These are phyloP conservation scores for Serendipita vermifera DNA, from an alignment of 768 basidiomycete genomes.

Conservation along the genomic window DNA sequence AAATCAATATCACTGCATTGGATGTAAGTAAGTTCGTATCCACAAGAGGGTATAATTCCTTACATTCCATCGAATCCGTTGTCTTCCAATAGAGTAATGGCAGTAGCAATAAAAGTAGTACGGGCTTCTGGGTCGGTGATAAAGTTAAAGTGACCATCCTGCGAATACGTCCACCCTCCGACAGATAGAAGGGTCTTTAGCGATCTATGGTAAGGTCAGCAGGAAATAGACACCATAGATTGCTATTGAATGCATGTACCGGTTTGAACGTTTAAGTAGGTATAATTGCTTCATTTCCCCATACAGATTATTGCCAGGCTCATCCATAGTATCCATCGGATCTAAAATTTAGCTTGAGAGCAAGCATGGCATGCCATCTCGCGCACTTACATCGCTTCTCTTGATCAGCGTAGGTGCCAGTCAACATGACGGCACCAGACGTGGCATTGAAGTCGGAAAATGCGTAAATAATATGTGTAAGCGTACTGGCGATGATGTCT, in stretches of 20 bases:
- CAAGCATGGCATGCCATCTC: not conserved
- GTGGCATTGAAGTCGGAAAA: slow-evolving; percentile 27
- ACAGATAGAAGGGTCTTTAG: slow-evolving; percentile 26
- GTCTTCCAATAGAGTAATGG: slow-evolving; percentile 27
- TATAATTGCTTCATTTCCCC: slow-evolving; percentile 65
- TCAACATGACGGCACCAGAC: slow-evolving; percentile 24
- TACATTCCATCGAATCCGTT: slow-evolving; percentile 26
- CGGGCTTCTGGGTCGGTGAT: slow-evolving; percentile 9
- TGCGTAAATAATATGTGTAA: slow-evolving; percentile 27
- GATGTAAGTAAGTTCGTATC: not conserved
- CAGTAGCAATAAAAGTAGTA: slow-evolving; percentile 11
- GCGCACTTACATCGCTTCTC: slow-evolving; percentile 10
- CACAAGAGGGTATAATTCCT: not conserved
- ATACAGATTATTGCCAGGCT: slow-evolving; percentile 58
- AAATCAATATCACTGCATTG: slow-evolving; percentile 19
- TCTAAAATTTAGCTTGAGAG: not conserved
- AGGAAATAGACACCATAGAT: not conserved
- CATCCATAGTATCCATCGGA: not conserved
- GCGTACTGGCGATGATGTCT: slow-evolving; percentile 16
- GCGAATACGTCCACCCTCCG: slow-evolving; percentile 20
- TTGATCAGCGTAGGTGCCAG: slow-evolving; percentile 26
- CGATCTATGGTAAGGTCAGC: slow-evolving; percentile 18
- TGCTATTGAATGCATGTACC: slow-evolving; percentile 20
- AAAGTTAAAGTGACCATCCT: slow-evolving; percentile 14
- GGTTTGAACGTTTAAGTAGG: slow-evolving; percentile 46